Conservation (phyloP, 2,329 filamentous ascomycete genomes). For the Exophiala lecanii-corni region DNA sequence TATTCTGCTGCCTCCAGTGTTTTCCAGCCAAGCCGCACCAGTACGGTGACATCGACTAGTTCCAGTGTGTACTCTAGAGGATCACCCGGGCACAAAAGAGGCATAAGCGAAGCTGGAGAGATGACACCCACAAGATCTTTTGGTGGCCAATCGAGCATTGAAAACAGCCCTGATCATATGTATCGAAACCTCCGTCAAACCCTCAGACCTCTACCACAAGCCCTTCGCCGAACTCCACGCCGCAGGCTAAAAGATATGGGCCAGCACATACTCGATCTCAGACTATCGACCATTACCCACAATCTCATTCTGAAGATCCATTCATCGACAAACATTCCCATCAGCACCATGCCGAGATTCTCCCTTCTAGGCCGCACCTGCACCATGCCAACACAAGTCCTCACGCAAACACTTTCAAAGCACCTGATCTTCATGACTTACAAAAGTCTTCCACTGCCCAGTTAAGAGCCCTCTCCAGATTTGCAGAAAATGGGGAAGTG, state of each 20-base stretch:
- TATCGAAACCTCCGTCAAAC: constrained; percentile 72
- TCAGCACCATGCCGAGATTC: constrained; percentile 41
- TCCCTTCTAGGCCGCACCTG: constrained; percentile 36
- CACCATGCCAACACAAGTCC: constrained; percentile 28
- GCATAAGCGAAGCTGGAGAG: constrained; percentile 66
- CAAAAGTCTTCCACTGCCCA: constrained; percentile 88
- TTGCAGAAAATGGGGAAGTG: constrained; percentile 68
- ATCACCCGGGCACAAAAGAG: constrained; percentile 61
- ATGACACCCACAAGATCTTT: constrained; percentile 48
- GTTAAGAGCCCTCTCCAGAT: constrained; percentile 76
- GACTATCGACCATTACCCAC: constrained; percentile 58
- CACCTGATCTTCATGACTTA: constrained; percentile 73
- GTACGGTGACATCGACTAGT: constrained; percentile 67
- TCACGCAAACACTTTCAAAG: constrained; percentile 47
- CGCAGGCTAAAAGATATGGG: constrained; percentile 31
- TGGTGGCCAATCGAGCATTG: constrained; percentile 39
- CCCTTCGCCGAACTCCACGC: constrained; percentile 50
- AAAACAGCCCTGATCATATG: constrained; percentile 55
- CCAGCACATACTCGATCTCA: constrained; percentile 53
- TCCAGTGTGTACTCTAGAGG: constrained; percentile 53
- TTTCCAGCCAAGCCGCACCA: constrained; percentile 54
- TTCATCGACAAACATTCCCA: constrained; percentile 39
- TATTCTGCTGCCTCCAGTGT: constrained; percentile 48
- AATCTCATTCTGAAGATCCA: constrained; percentile 47
- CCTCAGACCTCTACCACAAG: constrained; percentile 67